phyloP scores from a whole-genome alignment of 1,284 basidiomycete genomes.

The Apiotrichum akiyoshidainum region DNA sequence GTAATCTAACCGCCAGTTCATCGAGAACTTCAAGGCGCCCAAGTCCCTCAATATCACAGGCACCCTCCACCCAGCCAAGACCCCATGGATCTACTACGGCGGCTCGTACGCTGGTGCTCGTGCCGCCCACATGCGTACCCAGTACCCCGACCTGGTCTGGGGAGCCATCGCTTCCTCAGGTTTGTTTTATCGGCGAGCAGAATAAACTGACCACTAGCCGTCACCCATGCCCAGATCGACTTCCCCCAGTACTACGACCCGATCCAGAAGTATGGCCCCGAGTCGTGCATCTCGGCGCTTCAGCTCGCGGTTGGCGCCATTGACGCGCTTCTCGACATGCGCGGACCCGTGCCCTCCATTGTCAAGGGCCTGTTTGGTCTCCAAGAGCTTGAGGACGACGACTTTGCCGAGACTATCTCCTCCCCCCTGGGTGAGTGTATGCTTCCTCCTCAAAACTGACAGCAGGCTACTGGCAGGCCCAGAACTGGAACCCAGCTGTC shows the following conservation, averaged over 20 bases:
- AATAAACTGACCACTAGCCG: slow-evolving; percentile 29
- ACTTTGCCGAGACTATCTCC: slow-evolving; percentile 69
- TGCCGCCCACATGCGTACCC: slow-evolving; percentile 82
- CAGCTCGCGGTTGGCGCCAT: slow-evolving; percentile 63
- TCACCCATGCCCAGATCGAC: slow-evolving; percentile 56
- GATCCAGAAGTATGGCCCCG: slow-evolving; percentile 70
- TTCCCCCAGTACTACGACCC: slow-evolving; percentile 71
- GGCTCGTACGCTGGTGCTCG: slow-evolving; percentile 80
- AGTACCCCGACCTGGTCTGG: slow-evolving; percentile 73
- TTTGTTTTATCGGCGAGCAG: slow-evolving; percentile 15
- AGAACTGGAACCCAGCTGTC: slow-evolving; percentile 69
- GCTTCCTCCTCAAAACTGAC: neutral
- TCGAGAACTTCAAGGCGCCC: slow-evolving; percentile 70
- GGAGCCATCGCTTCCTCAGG: slow-evolving; percentile 89
- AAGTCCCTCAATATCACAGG: slow-evolving; percentile 61
- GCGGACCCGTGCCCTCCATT: slow-evolving; percentile 52
- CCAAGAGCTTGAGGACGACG: slow-evolving; percentile 63
- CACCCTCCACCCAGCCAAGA: slow-evolving; percentile 45
- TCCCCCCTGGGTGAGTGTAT: slow-evolving; percentile 31
- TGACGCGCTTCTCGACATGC: slow-evolving; percentile 59
- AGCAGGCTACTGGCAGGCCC: slow-evolving; percentile 58
- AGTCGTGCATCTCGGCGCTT: slow-evolving; percentile 67
- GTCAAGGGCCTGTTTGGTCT: slow-evolving; percentile 75
- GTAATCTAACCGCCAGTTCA: slow-evolving; percentile 59
- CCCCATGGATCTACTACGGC: slow-evolving; percentile 94